Evolutionary conservation across 116 monocot genomes (phyloP).

Genomic region (Thalassia testudinum): DNA sequence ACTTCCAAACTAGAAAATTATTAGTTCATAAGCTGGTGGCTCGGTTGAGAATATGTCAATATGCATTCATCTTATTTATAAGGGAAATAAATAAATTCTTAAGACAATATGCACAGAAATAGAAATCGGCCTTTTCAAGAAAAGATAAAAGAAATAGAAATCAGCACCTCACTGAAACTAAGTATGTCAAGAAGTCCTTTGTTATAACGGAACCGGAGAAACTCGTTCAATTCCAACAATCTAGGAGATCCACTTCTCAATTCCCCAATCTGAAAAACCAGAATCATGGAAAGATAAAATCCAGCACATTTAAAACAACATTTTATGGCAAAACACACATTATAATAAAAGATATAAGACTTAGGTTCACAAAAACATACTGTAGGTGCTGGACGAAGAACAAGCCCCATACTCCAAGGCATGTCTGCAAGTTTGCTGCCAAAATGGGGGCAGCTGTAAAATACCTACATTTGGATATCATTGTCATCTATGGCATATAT

Average conservation of each 20-base stretch:
- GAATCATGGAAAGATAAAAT: not conserved
- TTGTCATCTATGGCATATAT: not conserved
- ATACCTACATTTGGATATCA: constrained; percentile 50
- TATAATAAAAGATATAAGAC: not conserved
- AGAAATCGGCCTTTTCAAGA: no score
- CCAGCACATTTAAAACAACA: not conserved
- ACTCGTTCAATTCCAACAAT: constrained; percentile 86
- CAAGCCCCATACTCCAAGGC: constrained; percentile 97
- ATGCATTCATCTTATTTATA: not conserved
- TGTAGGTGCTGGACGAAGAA: constrained; percentile 89
- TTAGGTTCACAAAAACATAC: no score
- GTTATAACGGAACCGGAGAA: constrained; percentile 51
- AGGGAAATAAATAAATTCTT: constrained; percentile 1
- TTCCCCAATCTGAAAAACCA: constrained; percentile 59
- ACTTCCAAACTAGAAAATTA: no score
- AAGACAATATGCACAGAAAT: no score
- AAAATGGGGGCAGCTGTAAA: constrained; percentile 99
- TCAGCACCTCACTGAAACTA: constrained; percentile 99
- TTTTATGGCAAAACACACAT: not conserved
- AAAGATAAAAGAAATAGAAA: no score
- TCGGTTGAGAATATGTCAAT: not conserved
- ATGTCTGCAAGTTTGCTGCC: constrained; percentile 97
- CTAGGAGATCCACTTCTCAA: constrained; percentile 90
- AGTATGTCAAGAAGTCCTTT: constrained; percentile 76
- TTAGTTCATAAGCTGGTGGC: no score